These are phyloP conservation scores for Zalaria sp. DNA, from an alignment of 2,329 filamentous ascomycete species.

Conservation along the genomic window DNA sequence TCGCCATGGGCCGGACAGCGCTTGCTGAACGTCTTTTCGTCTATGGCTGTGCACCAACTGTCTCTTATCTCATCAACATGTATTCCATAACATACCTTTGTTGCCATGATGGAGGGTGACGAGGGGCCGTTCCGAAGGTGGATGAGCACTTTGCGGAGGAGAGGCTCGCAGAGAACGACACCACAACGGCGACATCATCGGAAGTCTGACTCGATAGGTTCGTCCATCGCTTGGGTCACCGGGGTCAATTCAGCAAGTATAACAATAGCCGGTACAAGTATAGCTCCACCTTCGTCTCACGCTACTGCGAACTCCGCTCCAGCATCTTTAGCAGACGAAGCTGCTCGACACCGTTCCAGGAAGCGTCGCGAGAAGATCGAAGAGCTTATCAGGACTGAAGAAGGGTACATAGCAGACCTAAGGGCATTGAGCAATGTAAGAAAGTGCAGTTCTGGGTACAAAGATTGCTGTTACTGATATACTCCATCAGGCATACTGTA, in stretches of 20 bases:
- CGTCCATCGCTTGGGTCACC: slow-evolving; percentile 68
- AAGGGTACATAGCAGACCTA: slow-evolving; percentile 76
- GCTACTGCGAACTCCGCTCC: slow-evolving; percentile 33
- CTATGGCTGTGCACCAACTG: no score
- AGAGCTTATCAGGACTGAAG: slow-evolving; percentile 75
- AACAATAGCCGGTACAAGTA: slow-evolving; percentile 60
- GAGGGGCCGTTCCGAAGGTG: slow-evolving; percentile 51
- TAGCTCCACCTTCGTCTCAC: slow-evolving; percentile 46
- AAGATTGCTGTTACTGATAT: not conserved
- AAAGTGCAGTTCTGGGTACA: not conserved
- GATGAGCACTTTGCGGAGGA: slow-evolving; percentile 55
- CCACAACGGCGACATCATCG: slow-evolving; percentile 15
- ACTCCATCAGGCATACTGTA: slow-evolving; percentile 28
- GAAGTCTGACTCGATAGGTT: slow-evolving; percentile 45
- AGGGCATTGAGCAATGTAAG: slow-evolving; percentile 72
- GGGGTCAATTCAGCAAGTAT: slow-evolving; percentile 68
- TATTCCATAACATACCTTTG: no score
- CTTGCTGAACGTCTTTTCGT: no score
- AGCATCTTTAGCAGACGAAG: slow-evolving; percentile 45
- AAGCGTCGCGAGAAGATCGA: slow-evolving; percentile 70
- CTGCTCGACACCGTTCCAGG: slow-evolving; percentile 54
- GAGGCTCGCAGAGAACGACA: slow-evolving; percentile 18
- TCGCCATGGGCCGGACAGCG: no score
- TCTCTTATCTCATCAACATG: no score
- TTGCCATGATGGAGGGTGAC: not conserved